Evolutionary conservation across 1,139 yeast species (phyloP).

Genomic region (Meyerozyma smithsonii): DNA sequence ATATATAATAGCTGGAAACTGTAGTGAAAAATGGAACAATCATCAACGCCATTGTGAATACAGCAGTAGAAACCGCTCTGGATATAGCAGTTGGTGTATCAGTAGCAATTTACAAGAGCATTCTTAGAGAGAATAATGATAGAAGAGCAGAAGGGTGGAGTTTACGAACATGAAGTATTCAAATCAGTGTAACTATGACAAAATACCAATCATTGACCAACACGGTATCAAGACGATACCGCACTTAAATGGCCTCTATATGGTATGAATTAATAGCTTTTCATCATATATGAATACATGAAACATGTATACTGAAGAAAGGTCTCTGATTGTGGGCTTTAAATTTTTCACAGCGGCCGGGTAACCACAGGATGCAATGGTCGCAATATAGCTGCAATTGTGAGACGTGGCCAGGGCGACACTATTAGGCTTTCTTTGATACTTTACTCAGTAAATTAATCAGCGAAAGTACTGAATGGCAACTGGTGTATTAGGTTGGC

Average conservation of each 20-base stretch:
- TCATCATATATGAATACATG: conserved; percentile 2
- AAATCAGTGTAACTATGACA: conserved; percentile 6
- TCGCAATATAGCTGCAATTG: too few species aligned
- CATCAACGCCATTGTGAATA: too few species aligned
- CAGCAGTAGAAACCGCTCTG: too few species aligned
- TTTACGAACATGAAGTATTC: neutral
- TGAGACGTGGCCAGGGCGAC: too few species aligned
- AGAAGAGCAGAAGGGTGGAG: neutral
- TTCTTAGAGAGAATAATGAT: too few species aligned
- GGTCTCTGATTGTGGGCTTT: neutral
- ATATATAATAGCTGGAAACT: conserved; percentile 2
- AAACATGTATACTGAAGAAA: conserved; percentile 1
- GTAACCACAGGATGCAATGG: too few species aligned
- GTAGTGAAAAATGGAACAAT: too few species aligned
- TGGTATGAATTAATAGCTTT: conserved; percentile 2
- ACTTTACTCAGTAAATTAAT: too few species aligned
- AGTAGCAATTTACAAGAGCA: too few species aligned
- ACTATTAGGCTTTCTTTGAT: neutral
- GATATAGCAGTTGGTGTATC: too few species aligned
- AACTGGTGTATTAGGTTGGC: too few species aligned
- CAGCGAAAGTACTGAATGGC: too few species aligned
- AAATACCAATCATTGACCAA: conserved; percentile 4
- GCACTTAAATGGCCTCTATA: conserved; percentile 1
- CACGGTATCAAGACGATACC: conserved; percentile 3
- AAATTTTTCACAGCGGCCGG: conserved; percentile 1